Conservation (phyloP, 345 rosid species). For the Lagerstroemia speciosa region DNA sequence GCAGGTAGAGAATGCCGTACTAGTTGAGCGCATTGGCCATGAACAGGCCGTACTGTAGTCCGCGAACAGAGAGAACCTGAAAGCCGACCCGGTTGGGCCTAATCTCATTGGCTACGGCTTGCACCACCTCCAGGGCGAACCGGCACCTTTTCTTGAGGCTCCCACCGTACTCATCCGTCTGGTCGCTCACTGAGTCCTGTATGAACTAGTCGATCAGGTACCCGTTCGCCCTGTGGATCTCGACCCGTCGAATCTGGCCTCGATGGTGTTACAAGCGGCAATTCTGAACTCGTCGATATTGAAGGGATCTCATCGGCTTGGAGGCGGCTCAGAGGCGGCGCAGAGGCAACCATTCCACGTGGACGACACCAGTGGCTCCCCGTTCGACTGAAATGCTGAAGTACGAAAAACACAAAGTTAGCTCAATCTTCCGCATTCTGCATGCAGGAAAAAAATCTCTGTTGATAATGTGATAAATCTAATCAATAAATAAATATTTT, state of each 20-base stretch:
- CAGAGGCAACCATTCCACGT: constrained; percentile 33
- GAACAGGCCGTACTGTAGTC: constrained; percentile 11
- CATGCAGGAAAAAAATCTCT: no score
- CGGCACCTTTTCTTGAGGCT: constrained; percentile 18
- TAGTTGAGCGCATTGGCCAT: constrained; percentile 16
- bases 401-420: background rate
- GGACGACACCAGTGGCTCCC: constrained; percentile 31
- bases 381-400: constrained; percentile 32
- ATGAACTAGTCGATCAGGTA: constrained; percentile 40
- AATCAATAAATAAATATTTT: no score
- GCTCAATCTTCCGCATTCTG: background rate
- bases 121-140: constrained; percentile 13
- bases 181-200: constrained; percentile 30
- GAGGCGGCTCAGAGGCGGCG: no score
- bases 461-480: no score
- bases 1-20: constrained; percentile 7
- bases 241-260: constrained; percentile 41
- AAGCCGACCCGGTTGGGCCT: constrained; percentile 13
- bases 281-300: constrained; percentile 33
- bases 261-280: constrained; percentile 50
- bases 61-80: constrained; percentile 13
- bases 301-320: constrained; percentile 27
- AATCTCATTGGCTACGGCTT: constrained; percentile 13
- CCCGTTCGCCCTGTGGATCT: constrained; percentile 26
- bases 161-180: constrained; percentile 29